Evolutionary conservation across 495 filamentous ascomycete species (phyloP).

Genomic region (Astrothelium subdiscretum): DNA sequence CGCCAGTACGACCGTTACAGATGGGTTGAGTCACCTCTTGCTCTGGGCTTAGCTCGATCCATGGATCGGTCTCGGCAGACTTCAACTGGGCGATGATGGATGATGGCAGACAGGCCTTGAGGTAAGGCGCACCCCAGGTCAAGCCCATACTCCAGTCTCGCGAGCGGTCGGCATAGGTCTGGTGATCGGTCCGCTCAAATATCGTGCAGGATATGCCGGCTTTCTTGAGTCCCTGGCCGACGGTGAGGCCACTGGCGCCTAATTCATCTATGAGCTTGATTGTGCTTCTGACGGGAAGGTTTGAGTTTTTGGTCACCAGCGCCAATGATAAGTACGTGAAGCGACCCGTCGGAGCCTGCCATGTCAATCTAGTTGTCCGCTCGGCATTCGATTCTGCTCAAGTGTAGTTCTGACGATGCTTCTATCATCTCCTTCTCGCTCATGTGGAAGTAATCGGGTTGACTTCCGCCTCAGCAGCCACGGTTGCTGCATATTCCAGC

Average conservation of each 20-base stretch:
- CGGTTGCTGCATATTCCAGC: no score
- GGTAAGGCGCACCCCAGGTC: slow-evolving; percentile 31
- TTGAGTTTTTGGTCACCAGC: background rate
- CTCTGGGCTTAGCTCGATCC: slow-evolving; percentile 17
- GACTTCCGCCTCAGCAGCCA: no score
- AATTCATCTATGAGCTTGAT: background rate
- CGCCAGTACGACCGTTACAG: slow-evolving; percentile 36
- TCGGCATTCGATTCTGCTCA: no score
- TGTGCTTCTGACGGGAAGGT: background rate
- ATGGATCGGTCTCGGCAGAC: slow-evolving; percentile 25
- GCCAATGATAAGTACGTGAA: background rate
- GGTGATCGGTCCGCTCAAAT: slow-evolving; percentile 30
- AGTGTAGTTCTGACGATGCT: no score
- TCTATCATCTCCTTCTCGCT: no score
- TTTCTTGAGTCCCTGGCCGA: slow-evolving; percentile 37
- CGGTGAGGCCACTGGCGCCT: slow-evolving; percentile 31
- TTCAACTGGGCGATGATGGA: slow-evolving; percentile 21
- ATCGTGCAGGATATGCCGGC: slow-evolving; percentile 35
- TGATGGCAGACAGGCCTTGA: background rate
- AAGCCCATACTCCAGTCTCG: slow-evolving; percentile 44
- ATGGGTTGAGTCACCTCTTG: slow-evolving; percentile 26
- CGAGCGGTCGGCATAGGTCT: slow-evolving; percentile 24
- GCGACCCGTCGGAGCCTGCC: no score
- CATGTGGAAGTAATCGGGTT: no score
- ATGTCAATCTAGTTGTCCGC: no score